phyloP scores from a whole-genome alignment of 1,284 basidiomycete genomes.

The Ceratobasidium sp. region DNA sequence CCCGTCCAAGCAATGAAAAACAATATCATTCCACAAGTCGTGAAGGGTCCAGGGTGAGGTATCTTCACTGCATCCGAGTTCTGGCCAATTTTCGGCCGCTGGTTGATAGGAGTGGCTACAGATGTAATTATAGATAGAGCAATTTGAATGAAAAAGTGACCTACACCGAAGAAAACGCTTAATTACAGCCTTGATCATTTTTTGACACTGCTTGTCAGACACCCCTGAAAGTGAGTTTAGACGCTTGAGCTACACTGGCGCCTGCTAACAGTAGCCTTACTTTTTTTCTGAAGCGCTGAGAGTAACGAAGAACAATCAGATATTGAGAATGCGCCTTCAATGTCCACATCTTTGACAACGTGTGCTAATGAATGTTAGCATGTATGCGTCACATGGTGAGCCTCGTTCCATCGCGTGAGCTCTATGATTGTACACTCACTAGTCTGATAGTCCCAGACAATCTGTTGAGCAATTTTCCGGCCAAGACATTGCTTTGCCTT shows the following conservation, averaged over 20 bases:
- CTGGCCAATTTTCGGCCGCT: not conserved
- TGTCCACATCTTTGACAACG: constrained; percentile 22
- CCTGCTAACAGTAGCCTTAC: not conserved
- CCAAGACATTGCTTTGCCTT: constrained; percentile 30
- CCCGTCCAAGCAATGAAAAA: constrained; percentile 25
- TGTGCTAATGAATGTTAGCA: not conserved
- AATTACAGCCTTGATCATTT: constrained; percentile 37
- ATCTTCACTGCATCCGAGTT: constrained; percentile 4
- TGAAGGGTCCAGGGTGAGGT: not conserved
- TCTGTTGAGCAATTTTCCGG: constrained; percentile 36
- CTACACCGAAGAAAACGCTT: constrained; percentile 23
- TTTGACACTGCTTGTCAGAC: constrained; percentile 41
- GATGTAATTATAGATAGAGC: not conserved
- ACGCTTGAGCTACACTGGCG: not conserved
- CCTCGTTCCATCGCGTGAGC: not conserved
- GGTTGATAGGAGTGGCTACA: not conserved
- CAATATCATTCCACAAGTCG: constrained; percentile 1
- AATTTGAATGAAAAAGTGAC: not conserved
- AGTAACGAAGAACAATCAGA: constrained; percentile 32
- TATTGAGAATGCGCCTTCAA: constrained; percentile 29
- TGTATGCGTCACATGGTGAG: not conserved
- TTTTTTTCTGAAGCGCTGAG: constrained; percentile 33
- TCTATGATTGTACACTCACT: not conserved
- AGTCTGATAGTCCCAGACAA: constrained; percentile 41
- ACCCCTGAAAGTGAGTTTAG: constrained; percentile 8